Evolutionary conservation across 139 green algal genomes (phyloP).

Genomic region (Micromonas pusilla): DNA sequence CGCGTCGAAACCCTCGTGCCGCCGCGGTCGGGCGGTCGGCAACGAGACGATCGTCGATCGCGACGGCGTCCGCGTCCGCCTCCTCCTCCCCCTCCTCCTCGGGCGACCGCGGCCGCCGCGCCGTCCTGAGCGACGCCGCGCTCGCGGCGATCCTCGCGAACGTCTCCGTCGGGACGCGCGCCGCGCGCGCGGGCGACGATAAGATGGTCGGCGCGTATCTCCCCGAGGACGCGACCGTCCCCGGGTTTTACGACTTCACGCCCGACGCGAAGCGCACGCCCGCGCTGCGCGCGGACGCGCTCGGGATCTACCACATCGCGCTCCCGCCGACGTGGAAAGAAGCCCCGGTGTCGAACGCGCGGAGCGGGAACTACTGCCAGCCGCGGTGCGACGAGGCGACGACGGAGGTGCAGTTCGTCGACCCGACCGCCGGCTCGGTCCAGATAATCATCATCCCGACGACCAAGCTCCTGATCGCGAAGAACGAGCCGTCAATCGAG

Average conservation of each 20-base stretch:
- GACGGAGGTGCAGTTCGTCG: conserved; percentile 1
- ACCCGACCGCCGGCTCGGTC: not conserved
- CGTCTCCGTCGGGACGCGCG: too few species aligned
- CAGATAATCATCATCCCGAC: conserved; percentile 18
- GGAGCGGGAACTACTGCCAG: conserved; percentile 14
- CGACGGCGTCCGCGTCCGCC: too few species aligned
- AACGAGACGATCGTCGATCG: too few species aligned
- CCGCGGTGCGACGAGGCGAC: conserved; percentile 19
- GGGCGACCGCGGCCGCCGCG: too few species aligned
- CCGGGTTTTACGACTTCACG: not conserved
- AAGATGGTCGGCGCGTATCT: not conserved
- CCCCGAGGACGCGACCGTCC: too few species aligned
- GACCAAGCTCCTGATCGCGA: conserved; percentile 7
- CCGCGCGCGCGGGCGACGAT: too few species aligned
- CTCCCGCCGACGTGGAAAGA: not conserved
- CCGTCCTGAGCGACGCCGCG: too few species aligned
- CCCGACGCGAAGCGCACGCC: not conserved
- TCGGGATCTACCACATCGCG: not conserved
- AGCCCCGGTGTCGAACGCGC: not conserved
- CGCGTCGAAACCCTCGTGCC: too few species aligned
- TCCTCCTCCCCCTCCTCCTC: too few species aligned
- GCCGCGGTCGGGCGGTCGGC: too few species aligned
- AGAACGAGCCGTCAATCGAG: not conserved
- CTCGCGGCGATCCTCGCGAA: too few species aligned
- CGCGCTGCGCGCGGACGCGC: not conserved